phyloP scores from a whole-genome alignment of 441 rosid species.

The Populus hybrid region DNA sequence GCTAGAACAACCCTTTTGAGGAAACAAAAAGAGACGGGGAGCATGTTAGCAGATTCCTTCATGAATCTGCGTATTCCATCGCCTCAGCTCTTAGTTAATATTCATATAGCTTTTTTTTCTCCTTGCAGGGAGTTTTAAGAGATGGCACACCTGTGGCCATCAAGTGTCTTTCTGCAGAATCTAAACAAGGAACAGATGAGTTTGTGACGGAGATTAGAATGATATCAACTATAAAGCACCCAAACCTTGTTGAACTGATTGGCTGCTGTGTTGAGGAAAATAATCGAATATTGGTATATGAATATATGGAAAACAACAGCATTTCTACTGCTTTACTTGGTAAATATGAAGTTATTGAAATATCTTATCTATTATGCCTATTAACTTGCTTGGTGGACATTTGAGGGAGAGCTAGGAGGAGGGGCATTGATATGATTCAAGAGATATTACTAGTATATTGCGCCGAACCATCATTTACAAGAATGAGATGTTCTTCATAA shows the following conservation, averaged over 20 bases:
- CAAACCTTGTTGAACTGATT: constrained; percentile 63
- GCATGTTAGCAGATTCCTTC: neutral
- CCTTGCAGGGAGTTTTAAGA: constrained; percentile 55
- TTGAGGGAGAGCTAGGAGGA: neutral
- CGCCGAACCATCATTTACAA: neutral
- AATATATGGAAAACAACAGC: constrained; percentile 73
- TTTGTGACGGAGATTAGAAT: constrained; percentile 60
- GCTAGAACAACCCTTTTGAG: neutral
- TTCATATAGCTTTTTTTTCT: neutral
- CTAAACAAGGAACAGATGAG: constrained; percentile 59
- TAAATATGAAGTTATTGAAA: constrained; percentile 16
- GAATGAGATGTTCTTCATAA: neutral
- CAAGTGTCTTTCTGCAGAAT: constrained; percentile 62
- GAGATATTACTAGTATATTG: neutral
- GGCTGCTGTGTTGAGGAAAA: constrained; percentile 65
- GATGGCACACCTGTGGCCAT: constrained; percentile 57
- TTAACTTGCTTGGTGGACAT: neutral
- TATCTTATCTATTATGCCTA: neutral
- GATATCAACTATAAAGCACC: constrained; percentile 55
- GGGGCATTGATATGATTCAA: neutral
- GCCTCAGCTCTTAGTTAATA: neutral
- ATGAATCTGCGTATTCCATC: neutral
- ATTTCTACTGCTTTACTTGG: constrained; percentile 59
- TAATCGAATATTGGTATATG: constrained; percentile 57
- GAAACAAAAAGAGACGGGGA: neutral